These are phyloP conservation scores for Isabelozyma pseudorhagii DNA, from an alignment of 805 yeast genomes.

Conservation along the genomic window DNA sequence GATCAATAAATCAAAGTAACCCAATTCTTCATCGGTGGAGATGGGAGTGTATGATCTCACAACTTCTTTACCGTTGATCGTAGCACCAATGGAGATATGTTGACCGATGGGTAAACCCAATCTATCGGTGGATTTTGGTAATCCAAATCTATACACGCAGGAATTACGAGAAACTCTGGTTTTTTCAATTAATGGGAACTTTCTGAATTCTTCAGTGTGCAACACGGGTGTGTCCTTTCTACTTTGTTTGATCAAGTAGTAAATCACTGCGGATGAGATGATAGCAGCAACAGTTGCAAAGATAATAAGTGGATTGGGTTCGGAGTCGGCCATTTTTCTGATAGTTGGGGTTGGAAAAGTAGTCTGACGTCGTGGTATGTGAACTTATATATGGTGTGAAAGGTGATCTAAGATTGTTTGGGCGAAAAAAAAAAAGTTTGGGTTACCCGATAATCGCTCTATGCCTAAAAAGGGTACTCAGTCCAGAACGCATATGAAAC, in stretches of 20 bases:
- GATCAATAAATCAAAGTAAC: slow-evolving; percentile 80
- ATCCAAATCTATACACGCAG: slow-evolving; percentile 76
- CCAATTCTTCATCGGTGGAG: slow-evolving; percentile 73
- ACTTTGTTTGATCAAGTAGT: slow-evolving; percentile 31
- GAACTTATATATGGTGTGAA: no score
- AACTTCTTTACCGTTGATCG: slow-evolving; percentile 73
- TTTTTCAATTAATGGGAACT: slow-evolving; percentile 78
- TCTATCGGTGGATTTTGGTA: slow-evolving; percentile 69
- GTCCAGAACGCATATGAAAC: neutral
- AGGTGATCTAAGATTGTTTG: no score
- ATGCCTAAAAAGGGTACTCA: neutral
- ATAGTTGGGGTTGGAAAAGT: no score
- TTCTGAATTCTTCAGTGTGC: slow-evolving; percentile 62
- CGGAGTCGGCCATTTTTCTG: slow-evolving; percentile 17
- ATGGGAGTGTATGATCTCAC: slow-evolving; percentile 90
- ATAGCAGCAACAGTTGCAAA: slow-evolving; percentile 39
- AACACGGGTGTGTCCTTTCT: slow-evolving; percentile 50
- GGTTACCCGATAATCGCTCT: neutral
- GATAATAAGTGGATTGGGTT: slow-evolving; percentile 38
- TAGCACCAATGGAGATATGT: slow-evolving; percentile 79
- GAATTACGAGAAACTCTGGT: slow-evolving; percentile 76
- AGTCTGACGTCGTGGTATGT: no score
- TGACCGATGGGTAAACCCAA: slow-evolving; percentile 94
- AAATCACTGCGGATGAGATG: slow-evolving; percentile 29
- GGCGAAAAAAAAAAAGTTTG: neutral